Percentiles rank a stretch among this genome's conserved stretches.
phyloP scores from a whole-genome alignment of 306 rosid genomes.

The Arachis hypogaea region DNA sequence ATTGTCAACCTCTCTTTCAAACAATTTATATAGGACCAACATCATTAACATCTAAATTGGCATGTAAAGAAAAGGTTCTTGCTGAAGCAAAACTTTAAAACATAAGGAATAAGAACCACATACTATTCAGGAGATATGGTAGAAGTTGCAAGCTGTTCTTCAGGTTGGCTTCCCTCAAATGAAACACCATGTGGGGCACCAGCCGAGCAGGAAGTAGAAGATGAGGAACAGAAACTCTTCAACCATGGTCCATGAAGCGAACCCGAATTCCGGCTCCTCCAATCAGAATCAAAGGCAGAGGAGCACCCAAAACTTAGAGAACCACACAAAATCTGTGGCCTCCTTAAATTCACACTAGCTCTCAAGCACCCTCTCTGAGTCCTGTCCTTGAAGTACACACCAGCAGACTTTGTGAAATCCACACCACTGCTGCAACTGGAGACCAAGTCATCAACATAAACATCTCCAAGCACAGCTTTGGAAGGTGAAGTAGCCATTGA shows the following conservation, averaged over 20 bases:
- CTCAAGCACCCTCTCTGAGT: constrained; percentile 45
- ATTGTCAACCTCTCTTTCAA: constrained; percentile 27
- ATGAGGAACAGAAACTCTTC: constrained; percentile 43
- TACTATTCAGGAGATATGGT: constrained; percentile 57
- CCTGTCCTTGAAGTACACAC: constrained; percentile 56
- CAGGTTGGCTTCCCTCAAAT: constrained; percentile 54
- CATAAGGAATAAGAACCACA: constrained; percentile 39
- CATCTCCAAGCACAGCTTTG: constrained; percentile 67
- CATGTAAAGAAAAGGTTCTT: constrained; percentile 6
- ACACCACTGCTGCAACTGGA: constrained; percentile 46
- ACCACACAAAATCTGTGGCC: constrained; percentile 47
- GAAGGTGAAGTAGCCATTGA: constrained; percentile 72
- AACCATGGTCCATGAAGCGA: constrained; percentile 46
- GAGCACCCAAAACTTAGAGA: constrained; percentile 39
- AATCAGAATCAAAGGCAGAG: constrained; percentile 34
- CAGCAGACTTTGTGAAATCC: constrained; percentile 56
- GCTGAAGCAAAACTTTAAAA: constrained; percentile 10
- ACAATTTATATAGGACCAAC: constrained; percentile 9
- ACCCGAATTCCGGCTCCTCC: constrained; percentile 44
- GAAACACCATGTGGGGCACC: constrained; percentile 68
- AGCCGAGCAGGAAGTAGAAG: constrained; percentile 52
- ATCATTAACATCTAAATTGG: constrained; percentile 12
- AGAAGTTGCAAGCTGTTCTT: constrained; percentile 53
- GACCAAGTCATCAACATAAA: constrained; percentile 60
- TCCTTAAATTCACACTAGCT: constrained; percentile 57